Percentiles rank a stretch among this genome's conserved stretches.
Evolutionary conservation across 73 alveolate species (phyloP).

Genomic region (Paramecium primaurelia): DNA sequence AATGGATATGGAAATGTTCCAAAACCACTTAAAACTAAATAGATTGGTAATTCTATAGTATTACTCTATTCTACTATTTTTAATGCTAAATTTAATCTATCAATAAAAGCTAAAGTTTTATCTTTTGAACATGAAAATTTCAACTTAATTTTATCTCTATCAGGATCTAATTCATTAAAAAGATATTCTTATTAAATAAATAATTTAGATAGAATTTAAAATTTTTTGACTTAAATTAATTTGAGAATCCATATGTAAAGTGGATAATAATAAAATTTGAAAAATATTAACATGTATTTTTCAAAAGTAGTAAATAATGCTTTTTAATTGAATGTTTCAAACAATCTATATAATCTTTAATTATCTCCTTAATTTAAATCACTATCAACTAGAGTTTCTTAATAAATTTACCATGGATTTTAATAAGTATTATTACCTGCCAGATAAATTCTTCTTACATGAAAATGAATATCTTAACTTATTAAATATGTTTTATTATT

Average conservation of each 20-base stretch:
- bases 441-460: slow-evolving; percentile 41
- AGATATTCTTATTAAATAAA: background rate
- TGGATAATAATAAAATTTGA: slow-evolving; percentile 14
- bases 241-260: background rate
- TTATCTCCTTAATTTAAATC: background rate
- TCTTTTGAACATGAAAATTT: slow-evolving; percentile 33
- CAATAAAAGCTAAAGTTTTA: slow-evolving; percentile 5
- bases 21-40: slow-evolving; percentile 38
- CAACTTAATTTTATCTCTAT: background rate
- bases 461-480: slow-evolving; percentile 45
- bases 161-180: background rate
- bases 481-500: background rate
- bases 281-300: background rate
- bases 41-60: slow-evolving; percentile 11
- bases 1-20: slow-evolving; percentile 47
- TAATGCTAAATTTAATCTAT: background rate
- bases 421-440: slow-evolving; percentile 31
- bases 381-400: background rate
- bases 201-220: background rate
- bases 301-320: background rate
- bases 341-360: background rate
- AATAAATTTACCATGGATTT: slow-evolving; percentile 38
- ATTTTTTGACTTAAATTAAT: background rate
- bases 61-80: slow-evolving; percentile 23
- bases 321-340: background rate